phyloP scores from a whole-genome alignment of 2,329 filamentous ascomycete genomes.

The Akanthomyces dipterigenus region DNA sequence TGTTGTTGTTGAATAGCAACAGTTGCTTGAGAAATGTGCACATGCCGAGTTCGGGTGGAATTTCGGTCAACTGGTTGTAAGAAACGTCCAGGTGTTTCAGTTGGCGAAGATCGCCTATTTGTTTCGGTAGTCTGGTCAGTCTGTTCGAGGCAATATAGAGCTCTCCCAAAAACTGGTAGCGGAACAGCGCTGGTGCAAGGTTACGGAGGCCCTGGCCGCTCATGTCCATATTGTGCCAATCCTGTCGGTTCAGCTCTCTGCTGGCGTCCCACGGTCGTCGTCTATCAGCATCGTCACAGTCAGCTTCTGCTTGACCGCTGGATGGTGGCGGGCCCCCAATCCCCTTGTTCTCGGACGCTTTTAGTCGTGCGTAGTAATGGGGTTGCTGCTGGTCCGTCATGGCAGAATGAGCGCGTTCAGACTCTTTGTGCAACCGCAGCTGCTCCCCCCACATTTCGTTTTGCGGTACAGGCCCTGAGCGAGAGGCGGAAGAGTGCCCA shows the following conservation, averaged over 20 bases:
- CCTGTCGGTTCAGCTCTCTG: conserved; percentile 61
- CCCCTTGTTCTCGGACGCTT: conserved; percentile 63
- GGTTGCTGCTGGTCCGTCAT: conserved; percentile 61
- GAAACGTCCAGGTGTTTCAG: conserved; percentile 82
- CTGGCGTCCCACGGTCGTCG: conserved; percentile 60
- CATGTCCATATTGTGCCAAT: conserved; percentile 91
- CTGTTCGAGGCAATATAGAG: conserved; percentile 94
- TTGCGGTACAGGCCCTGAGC: conserved; percentile 45
- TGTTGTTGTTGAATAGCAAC: conserved; percentile 82
- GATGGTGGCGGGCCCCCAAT: conserved; percentile 49
- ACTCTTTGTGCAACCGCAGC: conserved; percentile 70
- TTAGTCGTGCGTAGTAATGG: conserved; percentile 65
- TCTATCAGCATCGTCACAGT: conserved; percentile 50
- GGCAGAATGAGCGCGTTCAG: conserved; percentile 64
- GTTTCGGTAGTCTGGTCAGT: conserved; percentile 68
- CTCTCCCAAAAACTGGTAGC: conserved; percentile 83
- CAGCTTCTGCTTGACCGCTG: conserved; percentile 40
- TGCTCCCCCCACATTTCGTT: conserved; percentile 84
- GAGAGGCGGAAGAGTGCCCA: conserved; percentile 43
- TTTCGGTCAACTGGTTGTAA: conserved; percentile 71
- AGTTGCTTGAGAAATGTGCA: conserved; percentile 85
- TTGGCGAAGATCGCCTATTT: conserved; percentile 75
- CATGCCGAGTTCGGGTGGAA: conserved; percentile 94
- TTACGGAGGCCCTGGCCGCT: conserved; percentile 91
- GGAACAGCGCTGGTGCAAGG: conserved; percentile 71